Evolutionary conservation across 1,284 basidiomycete genomes (phyloP), one percentile per base, ranked within the genome.

Genomic region (Malassezia caprae): DNA sequence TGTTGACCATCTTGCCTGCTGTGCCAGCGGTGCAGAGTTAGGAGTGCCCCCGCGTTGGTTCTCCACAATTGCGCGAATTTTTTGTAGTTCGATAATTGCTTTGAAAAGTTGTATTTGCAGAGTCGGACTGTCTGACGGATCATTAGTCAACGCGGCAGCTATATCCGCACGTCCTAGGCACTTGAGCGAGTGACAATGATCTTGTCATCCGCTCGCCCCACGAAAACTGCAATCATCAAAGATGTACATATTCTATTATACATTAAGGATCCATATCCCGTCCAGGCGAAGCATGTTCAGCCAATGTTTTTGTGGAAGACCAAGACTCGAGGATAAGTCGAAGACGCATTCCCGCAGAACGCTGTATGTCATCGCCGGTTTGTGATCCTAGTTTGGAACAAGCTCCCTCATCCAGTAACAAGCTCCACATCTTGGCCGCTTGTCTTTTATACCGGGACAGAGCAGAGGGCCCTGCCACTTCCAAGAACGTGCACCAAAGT

Each of bases 321-420:
- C 74, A 76, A 6, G 72, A 69, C 40, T 73, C 73, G 35, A 77
- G 61, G 55, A 75, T 54, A 5, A 76, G 55, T 41, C 60, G 49
- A 40, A 77, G 51, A 15, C 72, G 56, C 7, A 72, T 64, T 10
- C 50, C 57, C 13, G 68, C 67, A 2, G 70, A 64, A 26, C 62
- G 65, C 12, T 65, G 64, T 21, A 56, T 53, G 1, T 67, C 65
- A 3, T 61, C 50, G 1, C 48, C 27, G 4, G 46, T 52, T 17
- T 40, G 2, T 39, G 65, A 66, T 0, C 61, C 67, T 1, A 69
- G 63, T 32, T 58, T 60, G 13, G 59, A 53, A 0, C 21, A 37
- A 5, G 72, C 24, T 23, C 72, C 72, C n/a, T 69, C 56, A 8
- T 48, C 39, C 4, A 69, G 40, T 6, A 74, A 40, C 26, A 74